Percentiles rank a stretch among this genome's conserved stretches.
phyloP scores from a whole-genome alignment of 805 yeast genomes.

The Yarrowia deformans region DNA sequence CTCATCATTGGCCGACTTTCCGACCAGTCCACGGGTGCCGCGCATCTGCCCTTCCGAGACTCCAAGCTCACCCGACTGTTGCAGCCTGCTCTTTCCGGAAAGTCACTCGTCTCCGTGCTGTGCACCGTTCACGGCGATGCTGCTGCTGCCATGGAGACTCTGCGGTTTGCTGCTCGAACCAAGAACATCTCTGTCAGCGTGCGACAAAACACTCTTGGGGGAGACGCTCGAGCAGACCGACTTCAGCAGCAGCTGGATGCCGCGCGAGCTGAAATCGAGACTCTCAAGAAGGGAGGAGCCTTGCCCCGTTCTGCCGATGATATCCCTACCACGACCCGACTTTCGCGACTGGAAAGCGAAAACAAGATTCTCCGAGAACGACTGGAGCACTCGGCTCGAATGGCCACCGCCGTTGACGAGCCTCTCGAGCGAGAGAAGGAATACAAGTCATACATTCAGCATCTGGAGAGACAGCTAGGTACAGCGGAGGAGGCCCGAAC shows the following conservation, averaged over 20 bases:
- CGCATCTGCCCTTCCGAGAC: conserved; percentile 91
- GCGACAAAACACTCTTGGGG: conserved; percentile 55
- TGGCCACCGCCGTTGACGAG: conserved; percentile 29
- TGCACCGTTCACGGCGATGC: conserved; percentile 83
- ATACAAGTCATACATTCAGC: conserved; percentile 62
- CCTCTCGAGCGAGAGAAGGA: conserved; percentile 44
- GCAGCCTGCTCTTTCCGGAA: conserved; percentile 92
- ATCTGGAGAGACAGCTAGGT: conserved; percentile 63
- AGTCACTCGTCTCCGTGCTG: conserved; percentile 79
- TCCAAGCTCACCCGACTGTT: conserved; percentile 87
- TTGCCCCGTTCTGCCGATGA: not conserved
- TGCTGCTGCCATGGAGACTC: conserved; percentile 73
- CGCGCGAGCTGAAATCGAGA: conserved; percentile 62
- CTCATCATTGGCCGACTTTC: conserved; percentile 88
- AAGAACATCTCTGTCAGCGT: conserved; percentile 81
- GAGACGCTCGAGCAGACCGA: conserved; percentile 59
- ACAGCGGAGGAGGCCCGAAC: conserved; percentile 43
- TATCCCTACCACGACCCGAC: conserved; percentile 47
- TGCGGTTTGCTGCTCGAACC: conserved; percentile 92
- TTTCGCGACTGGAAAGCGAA: conserved; percentile 63
- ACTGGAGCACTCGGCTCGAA: conserved; percentile 70
- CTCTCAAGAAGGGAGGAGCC: conserved; percentile 42
- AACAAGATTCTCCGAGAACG: conserved; percentile 69
- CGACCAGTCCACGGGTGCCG: conserved; percentile 51
- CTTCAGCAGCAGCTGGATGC: conserved; percentile 66